Base-by-base conservation (phyloP, 1,139 yeast species). In the Yamadazyma siamensis region DNA sequence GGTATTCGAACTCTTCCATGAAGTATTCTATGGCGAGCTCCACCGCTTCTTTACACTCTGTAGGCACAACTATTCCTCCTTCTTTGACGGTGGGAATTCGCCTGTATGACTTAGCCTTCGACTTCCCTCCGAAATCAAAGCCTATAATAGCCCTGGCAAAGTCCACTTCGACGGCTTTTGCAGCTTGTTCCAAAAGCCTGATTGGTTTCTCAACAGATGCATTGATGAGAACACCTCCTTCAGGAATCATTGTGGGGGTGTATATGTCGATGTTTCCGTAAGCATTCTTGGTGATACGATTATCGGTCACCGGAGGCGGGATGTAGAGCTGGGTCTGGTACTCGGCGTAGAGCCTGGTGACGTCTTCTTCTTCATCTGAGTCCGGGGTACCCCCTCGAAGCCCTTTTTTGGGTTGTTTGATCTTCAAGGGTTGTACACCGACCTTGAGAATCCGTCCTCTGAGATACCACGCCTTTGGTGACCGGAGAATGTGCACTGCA, bases 81-180 rank as follows among this genome's bases (percentile, higher is more conserved):
- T 80, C 75, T 34, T 67, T 64, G 0, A 95, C 94, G 13, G 77
- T 77, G 0, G 83, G 80, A 4, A 59, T 59, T 44, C 35, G 52
- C 50, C 28, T 64, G 14, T 21, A 31, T 5, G 19, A 21, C 12
- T 25, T 31, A 4, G 36, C 43, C 4, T 38, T 43, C 7, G 9
- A 7, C 26, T 38, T 37, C 14, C 33, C 39, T n/a, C 55, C 49
- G 54, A 85, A 91, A 36, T 85, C 91, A 59, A 94, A 89, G 0
- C 94, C 88, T 4, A 81, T 79, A 4, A 89, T 87, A 0, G 96
- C 97, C 28, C 76, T 78, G 0, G 96, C 97, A 58, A 71, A 88
- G 47, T 87, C 95, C 5, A 91, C 68, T 0, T 73, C 78, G 14
- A 89, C 46, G 1, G 79, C 50, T 33, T 68, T 71, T 0, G 95